Conservation (phyloP, 352 stramenopile genomes). For the Phytophthora sansomeana region DNA sequence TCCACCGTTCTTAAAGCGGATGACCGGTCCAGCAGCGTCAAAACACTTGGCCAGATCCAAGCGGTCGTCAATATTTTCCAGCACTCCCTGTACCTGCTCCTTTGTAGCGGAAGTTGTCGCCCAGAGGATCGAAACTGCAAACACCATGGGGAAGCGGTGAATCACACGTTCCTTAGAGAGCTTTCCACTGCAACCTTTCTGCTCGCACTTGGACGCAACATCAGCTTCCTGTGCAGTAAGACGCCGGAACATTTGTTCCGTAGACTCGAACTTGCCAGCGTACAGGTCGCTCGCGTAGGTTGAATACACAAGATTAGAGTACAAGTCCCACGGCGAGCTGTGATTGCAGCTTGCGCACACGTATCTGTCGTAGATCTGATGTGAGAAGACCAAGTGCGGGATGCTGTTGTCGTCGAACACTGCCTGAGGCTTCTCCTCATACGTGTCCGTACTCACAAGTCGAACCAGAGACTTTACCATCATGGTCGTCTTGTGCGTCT, state of each 20-base stretch:
- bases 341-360: constrained; percentile 71
- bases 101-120: constrained; percentile 77
- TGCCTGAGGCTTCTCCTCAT: constrained; percentile 67
- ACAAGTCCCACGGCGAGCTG: constrained; percentile 76
- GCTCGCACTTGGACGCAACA: constrained; percentile 62
- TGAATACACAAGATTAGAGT: constrained; percentile 87
- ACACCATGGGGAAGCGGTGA: constrained; percentile 88
- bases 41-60: constrained; percentile 83
- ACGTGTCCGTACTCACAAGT: constrained; percentile 70
- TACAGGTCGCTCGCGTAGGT: constrained; percentile 83
- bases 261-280: constrained; percentile 64
- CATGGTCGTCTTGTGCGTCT: constrained; percentile 77
- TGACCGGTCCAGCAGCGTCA: constrained; percentile 67
- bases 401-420: constrained; percentile 90
- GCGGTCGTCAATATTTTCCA: constrained; percentile 71
- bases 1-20: constrained; percentile 75
- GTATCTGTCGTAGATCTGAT: constrained; percentile 90
- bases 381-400: constrained; percentile 85
- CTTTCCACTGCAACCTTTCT: constrained; percentile 64
- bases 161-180: constrained; percentile 81
- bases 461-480: constrained; percentile 80
- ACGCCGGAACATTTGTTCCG: constrained; percentile 75
- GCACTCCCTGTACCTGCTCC: constrained; percentile 72
- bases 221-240: constrained; percentile 67
- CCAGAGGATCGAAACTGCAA: constrained; percentile 87